Percentiles rank a stretch among this genome's conserved stretches.
Conservation (phyloP, 1,139 yeast species). For the Candida tunisiensis region DNA sequence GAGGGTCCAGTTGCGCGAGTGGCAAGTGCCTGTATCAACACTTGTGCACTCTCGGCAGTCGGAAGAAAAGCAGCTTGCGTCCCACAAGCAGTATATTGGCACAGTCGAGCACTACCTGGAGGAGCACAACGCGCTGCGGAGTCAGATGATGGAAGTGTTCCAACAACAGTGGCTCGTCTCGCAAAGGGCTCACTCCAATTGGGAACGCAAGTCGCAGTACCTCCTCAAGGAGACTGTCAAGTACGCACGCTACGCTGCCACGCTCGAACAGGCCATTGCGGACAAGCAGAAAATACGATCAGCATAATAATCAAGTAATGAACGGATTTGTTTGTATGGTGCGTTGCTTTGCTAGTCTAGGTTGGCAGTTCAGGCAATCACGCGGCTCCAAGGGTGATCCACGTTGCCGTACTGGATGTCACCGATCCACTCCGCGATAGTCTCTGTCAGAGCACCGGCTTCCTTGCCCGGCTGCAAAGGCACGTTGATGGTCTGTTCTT, state of each 20-base stretch:
- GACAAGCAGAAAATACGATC: constrained; percentile 1
- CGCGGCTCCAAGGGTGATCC: constrained; percentile 26
- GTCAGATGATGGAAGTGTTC: constrained; percentile 10
- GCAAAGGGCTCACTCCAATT: constrained; percentile 16
- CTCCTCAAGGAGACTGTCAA: constrained; percentile 16
- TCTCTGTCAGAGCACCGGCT: constrained; percentile 61
- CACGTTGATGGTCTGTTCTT: constrained; percentile 50
- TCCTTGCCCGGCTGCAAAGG: constrained; percentile 69
- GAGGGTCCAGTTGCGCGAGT: constrained; percentile 12
- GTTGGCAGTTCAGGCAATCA: neutral
- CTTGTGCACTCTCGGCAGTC: constrained; percentile 10
- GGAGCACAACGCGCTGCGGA: constrained; percentile 12
- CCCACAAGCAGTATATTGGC: constrained; percentile 9
- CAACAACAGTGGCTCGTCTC: constrained; percentile 11
- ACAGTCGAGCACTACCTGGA: constrained; percentile 10
- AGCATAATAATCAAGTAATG: no score
- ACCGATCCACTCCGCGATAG: constrained; percentile 69
- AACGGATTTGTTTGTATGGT: neutral
- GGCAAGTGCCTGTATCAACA: constrained; percentile 17
- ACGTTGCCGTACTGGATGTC: constrained; percentile 79
- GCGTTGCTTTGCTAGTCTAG: neutral
- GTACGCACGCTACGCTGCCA: constrained; percentile 14
- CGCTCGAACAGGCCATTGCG: constrained; percentile 11
- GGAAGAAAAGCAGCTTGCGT: constrained; percentile 14
- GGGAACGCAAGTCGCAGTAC: constrained; percentile 17